These are phyloP conservation scores for Coprinellus aureogranulatus DNA, from an alignment of 768 basidiomycete species.

Conservation along the genomic window DNA sequence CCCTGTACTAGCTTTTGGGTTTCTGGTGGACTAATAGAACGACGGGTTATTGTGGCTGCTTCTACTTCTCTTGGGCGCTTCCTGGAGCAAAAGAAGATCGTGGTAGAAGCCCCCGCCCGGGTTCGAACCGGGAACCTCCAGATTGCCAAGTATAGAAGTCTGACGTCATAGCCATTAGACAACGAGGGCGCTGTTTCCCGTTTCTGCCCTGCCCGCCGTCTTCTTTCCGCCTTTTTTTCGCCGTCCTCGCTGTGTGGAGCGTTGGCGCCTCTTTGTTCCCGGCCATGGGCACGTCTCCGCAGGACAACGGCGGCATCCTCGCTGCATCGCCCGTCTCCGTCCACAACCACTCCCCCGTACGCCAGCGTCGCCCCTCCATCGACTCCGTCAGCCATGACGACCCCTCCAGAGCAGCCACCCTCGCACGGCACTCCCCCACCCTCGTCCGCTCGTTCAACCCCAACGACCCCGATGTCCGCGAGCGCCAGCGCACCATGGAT, in stretches of 20 bases:
- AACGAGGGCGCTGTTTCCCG: slow-evolving; percentile 54
- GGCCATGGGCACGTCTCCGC: slow-evolving; percentile 35
- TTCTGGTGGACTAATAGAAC: too few species aligned
- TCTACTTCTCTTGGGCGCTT: too few species aligned
- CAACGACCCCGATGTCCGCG: slow-evolving; percentile 71
- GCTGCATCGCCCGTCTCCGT: slow-evolving; percentile 46
- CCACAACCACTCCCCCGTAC: slow-evolving; percentile 36
- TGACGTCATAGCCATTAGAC: slow-evolving; percentile 92
- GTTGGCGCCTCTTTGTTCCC: too few species aligned
- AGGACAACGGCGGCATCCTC: slow-evolving; percentile 25
- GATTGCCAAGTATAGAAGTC: slow-evolving; percentile 69
- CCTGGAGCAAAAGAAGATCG: background rate
- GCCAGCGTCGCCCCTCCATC: slow-evolving; percentile 36
- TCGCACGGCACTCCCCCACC: slow-evolving; percentile 60
- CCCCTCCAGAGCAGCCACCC: slow-evolving; percentile 37
- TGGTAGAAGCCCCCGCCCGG: slow-evolving; percentile 61
- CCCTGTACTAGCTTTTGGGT: too few species aligned
- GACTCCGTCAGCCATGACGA: slow-evolving; percentile 27
- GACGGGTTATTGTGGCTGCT: too few species aligned
- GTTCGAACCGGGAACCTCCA: slow-evolving; percentile 88
- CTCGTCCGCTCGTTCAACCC: slow-evolving; percentile 61
- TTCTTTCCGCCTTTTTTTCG: too few species aligned
- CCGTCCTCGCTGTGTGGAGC: too few species aligned
- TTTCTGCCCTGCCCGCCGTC: background rate
- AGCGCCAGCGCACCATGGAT: slow-evolving; percentile 91